Evolutionary conservation across 1,284 basidiomycete species (phyloP).

Genomic region (Leccinum holopus): DNA sequence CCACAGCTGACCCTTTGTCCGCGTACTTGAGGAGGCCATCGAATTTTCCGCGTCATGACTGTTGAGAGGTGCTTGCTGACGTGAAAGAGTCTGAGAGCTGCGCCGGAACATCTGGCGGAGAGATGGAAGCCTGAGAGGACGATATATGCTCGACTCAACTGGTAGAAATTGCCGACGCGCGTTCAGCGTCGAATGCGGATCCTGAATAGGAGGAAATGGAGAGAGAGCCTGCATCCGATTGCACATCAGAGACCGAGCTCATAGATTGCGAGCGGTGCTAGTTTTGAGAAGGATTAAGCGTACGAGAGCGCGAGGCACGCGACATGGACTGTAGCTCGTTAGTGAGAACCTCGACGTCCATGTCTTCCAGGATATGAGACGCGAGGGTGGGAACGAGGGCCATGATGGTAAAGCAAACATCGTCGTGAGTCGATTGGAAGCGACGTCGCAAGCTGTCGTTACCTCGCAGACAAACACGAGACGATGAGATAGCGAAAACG

Average conservation of each 20-base stretch:
- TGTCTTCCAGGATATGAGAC: slow-evolving; percentile 66
- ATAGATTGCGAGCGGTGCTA: slow-evolving; percentile 33
- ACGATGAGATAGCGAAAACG: slow-evolving; percentile 2
- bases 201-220: slow-evolving; percentile 36
- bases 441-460: slow-evolving; percentile 63
- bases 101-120: slow-evolving; percentile 9
- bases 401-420: slow-evolving; percentile 79
- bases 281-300: slow-evolving; percentile 16
- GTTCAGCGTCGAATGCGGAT: slow-evolving; percentile 29
- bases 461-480: slow-evolving; percentile 11
- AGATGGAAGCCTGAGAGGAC: slow-evolving; percentile 11
- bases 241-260: slow-evolving; percentile 45
- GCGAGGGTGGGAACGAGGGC: slow-evolving; percentile 78
- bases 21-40: slow-evolving; percentile 32
- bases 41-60: slow-evolving; percentile 24
- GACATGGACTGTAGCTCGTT: slow-evolving; percentile 54
- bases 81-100: slow-evolving; percentile 41
- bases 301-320: slow-evolving; percentile 25
- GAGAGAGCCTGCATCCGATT: slow-evolving; percentile 51
- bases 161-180: slow-evolving; percentile 36
- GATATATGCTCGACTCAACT: slow-evolving; percentile 57
- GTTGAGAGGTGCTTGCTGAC: slow-evolving; percentile 38
- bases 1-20: slow-evolving; percentile 75
- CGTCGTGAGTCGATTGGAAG: slow-evolving; percentile 81
- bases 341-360: slow-evolving; percentile 83